Evolutionary conservation across 208 protist genomes (phyloP), one percentile per base, ranked within the genome.

Genomic region (Leishmania arabica): DNA sequence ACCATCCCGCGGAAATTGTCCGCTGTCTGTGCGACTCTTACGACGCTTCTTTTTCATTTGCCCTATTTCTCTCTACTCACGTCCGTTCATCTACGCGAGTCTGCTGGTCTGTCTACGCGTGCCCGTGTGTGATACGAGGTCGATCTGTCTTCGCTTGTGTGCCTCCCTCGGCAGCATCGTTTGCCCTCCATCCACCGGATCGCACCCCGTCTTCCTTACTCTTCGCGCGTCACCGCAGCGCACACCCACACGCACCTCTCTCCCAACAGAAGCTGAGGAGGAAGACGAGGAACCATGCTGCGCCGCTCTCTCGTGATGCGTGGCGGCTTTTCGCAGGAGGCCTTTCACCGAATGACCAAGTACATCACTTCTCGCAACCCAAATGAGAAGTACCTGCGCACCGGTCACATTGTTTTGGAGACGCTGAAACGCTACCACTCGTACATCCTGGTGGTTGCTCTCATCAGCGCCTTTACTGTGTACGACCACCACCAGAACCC

Each of bases 321-420:
- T 21, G 83, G 87, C 42, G 86, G 86, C 68, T 96, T 96, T 76
- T 94, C 92, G 40, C 91, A 96, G 85, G 93, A 96, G 89, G 81
- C 93, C 31, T 95, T 96, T 78, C 89, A 96, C 77, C 89, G 93
- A 51, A 95, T 95, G 90, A 94, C 88, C 58, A 94, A 93, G 78
- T 95, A 97, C 84, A 92, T 97, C 65, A 95, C 88, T n/a, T 92
- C 89, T n/a, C 93, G 93, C 42, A 93, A 95, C 81, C 93, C 93
- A 0, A 97, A 97, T 71, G 93, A 97, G 80, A 94, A 93, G 87
- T 92, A 93, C 76, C 78, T 97, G 58, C 91, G 93, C 64, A 95
- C 92, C 0, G 92, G 92, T 11, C 93, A 96, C 84, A 95, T 96
- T 82, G 84, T 95, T 8, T 77, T 96, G 8, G 92, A 96, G 79